Evolutionary conservation across 495 filamentous ascomycete genomes (phyloP).

Genomic region (Venustampulla echinocandica): DNA sequence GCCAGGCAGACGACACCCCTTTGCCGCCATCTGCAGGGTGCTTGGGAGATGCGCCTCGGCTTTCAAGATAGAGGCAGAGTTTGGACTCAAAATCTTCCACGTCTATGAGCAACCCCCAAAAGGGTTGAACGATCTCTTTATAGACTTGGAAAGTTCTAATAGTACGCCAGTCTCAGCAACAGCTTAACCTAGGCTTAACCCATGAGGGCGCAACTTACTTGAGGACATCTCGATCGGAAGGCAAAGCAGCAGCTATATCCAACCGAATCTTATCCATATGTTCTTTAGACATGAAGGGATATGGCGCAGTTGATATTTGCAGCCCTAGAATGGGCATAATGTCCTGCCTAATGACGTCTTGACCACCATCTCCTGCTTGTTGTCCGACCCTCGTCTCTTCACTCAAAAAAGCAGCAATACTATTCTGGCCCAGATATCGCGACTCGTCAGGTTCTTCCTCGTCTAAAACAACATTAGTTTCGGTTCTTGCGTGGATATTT

Average conservation of each 20-base stretch:
- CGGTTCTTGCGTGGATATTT: slow-evolving; percentile 23
- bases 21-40: slow-evolving; percentile 35
- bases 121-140: slow-evolving; percentile 65
- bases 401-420: slow-evolving; percentile 56
- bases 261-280: slow-evolving; percentile 61
- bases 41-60: slow-evolving; percentile 39
- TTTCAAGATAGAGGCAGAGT: slow-evolving; percentile 57
- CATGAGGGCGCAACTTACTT: slow-evolving; percentile 31
- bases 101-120: slow-evolving; percentile 73
- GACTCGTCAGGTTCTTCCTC: slow-evolving; percentile 54
- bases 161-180: too few relatives aligned
- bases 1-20: slow-evolving; percentile 55
- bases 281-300: slow-evolving; percentile 69
- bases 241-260: slow-evolving; percentile 60
- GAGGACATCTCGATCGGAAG: slow-evolving; percentile 51
- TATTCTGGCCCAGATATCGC: slow-evolving; percentile 59
- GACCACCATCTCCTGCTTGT: slow-evolving; percentile 28
- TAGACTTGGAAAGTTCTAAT: slow-evolving; percentile 62
- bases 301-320: slow-evolving; percentile 73
- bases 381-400: slow-evolving; percentile 38
- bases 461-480: slow-evolving; percentile 30
- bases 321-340: slow-evolving; percentile 75
- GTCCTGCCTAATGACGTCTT: slow-evolving; percentile 44
- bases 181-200: neutral
- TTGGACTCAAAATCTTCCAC: slow-evolving; percentile 56